phyloP scores from a whole-genome alignment of 495 filamentous ascomycete genomes.

The Penicillium goetzii region DNA sequence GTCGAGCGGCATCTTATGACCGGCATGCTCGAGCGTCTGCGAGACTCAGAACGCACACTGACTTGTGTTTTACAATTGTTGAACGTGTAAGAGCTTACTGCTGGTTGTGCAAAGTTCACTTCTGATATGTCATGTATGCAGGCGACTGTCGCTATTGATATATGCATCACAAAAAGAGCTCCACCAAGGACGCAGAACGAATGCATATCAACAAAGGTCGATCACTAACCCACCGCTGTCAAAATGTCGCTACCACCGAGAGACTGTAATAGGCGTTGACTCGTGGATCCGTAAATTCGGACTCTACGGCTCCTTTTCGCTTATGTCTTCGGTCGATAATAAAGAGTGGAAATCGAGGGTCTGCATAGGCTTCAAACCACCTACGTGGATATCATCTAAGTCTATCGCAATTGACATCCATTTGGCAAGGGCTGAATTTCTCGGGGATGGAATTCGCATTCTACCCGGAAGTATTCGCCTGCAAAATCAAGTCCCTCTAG shows the following conservation, averaged over 20 bases:
- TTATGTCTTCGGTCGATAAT: constrained; percentile 1
- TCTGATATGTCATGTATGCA: not conserved
- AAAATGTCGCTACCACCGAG: not conserved
- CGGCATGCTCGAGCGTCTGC: constrained; percentile 1
- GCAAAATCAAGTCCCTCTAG: constrained; percentile 3
- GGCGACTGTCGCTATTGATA: constrained; percentile 3
- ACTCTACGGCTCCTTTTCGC: constrained; percentile 2
- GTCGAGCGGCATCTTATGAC: not conserved
- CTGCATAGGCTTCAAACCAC: constrained; percentile 6
- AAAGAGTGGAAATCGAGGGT: constrained; percentile 5
- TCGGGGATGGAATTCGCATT: constrained; percentile 2
- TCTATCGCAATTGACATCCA: constrained; percentile 1
- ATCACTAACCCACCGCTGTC: not conserved
- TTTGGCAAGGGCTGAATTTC: not conserved
- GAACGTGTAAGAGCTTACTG: not conserved
- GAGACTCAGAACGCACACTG: constrained; percentile 1
- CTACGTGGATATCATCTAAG: constrained; percentile 4
- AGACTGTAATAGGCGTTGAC: constrained; percentile 2
- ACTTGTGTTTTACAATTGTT: constrained; percentile 4
- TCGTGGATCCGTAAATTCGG: not conserved
- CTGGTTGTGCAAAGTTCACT: not conserved
- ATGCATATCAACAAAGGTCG: not conserved
- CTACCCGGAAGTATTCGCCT: constrained; percentile 2
- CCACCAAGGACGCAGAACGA: constrained; percentile 5
- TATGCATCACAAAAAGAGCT: not conserved